A percentile compares a stretch with the other conserved stretches of the same genome.
phyloP scores from a whole-genome alignment of 2,329 filamentous ascomycete species.

The Exophiala aquamarina region DNA sequence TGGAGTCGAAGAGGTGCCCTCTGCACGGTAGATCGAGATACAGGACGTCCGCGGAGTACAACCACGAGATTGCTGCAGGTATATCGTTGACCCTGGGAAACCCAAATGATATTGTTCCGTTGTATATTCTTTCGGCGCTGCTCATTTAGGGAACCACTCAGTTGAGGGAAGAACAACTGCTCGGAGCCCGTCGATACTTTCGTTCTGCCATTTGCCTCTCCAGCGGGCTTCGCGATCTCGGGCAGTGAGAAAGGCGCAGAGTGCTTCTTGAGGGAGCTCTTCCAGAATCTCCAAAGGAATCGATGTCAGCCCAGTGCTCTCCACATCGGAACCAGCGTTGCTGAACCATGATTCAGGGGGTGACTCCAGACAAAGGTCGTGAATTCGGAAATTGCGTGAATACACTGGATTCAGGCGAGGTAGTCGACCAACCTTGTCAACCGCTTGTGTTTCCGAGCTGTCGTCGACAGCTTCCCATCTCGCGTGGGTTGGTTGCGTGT shows the following conservation, averaged over 20 bases:
- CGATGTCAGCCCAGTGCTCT: constrained; percentile 37
- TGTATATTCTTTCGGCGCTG: too few species aligned
- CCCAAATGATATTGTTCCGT: too few species aligned
- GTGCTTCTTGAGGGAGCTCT: constrained; percentile 55
- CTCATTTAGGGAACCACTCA: constrained; percentile 30
- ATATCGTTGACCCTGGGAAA: too few species aligned
- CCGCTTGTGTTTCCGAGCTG: constrained; percentile 22
- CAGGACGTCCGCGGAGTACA: too few species aligned
- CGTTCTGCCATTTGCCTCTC: constrained; percentile 72
- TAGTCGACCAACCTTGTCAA: constrained; percentile 45
- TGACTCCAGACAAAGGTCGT: constrained; percentile 61
- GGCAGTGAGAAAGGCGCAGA: constrained; percentile 69
- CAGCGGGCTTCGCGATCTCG: constrained; percentile 66
- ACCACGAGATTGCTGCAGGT: too few species aligned
- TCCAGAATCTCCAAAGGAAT: constrained; percentile 44
- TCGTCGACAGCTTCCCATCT: constrained; percentile 70
- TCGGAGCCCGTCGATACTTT: constrained; percentile 56
- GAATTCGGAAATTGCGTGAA: constrained; percentile 62
- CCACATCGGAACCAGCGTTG: constrained; percentile 53
- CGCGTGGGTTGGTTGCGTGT: constrained; percentile 85
- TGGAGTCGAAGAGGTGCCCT: too few species aligned
- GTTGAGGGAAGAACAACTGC: constrained; percentile 27
- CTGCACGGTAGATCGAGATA: too few species aligned
- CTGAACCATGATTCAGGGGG: constrained; percentile 59
- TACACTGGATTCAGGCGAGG: constrained; percentile 56